Conservation (phyloP, 2,329 filamentous ascomycete species). For the Clonostachys sp. region DNA sequence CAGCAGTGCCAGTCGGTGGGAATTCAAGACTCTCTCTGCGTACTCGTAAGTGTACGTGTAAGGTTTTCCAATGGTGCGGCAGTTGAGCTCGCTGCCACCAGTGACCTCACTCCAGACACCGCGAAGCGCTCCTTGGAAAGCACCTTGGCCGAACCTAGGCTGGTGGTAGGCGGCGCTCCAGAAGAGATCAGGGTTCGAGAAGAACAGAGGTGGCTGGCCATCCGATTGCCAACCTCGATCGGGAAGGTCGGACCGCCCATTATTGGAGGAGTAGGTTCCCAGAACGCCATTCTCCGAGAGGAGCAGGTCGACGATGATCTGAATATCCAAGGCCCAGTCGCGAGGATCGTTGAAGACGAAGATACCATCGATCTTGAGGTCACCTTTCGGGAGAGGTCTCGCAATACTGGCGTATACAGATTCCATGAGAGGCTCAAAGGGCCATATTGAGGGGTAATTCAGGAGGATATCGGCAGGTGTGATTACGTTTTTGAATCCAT, state of each 20-base stretch:
- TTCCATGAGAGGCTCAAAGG: slow-evolving; percentile 28
- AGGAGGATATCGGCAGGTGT: slow-evolving; percentile 24
- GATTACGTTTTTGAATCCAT: slow-evolving; percentile 29
- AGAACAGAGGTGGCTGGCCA: slow-evolving; percentile 61
- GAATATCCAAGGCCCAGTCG: slow-evolving; percentile 26
- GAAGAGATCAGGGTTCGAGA: slow-evolving; percentile 66
- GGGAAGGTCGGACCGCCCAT: slow-evolving; percentile 30
- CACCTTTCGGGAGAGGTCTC: slow-evolving; percentile 9
- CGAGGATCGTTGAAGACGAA: slow-evolving; percentile 24
- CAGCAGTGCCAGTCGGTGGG: not conserved
- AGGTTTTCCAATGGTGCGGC: slow-evolving; percentile 63
- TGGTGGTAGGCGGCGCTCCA: slow-evolving; percentile 65
- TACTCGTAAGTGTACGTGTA: slow-evolving; percentile 59
- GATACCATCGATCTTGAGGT: slow-evolving; percentile 30
- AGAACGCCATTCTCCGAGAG: slow-evolving; percentile 46
- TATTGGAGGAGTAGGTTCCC: slow-evolving; percentile 57
- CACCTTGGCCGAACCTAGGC: slow-evolving; percentile 66
- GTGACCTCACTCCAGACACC: slow-evolving; percentile 54
- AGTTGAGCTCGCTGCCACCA: slow-evolving; percentile 37
- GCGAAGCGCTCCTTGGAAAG: slow-evolving; percentile 59
- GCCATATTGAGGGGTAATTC: slow-evolving; percentile 14
- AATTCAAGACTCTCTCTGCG: slow-evolving; percentile 52
- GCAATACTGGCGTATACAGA: too few relatives aligned
- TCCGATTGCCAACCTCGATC: slow-evolving; percentile 42
- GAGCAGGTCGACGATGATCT: slow-evolving; percentile 21